These are phyloP conservation scores for Arabis alpina DNA, from an alignment of 345 rosid species.

Conservation along the genomic window DNA sequence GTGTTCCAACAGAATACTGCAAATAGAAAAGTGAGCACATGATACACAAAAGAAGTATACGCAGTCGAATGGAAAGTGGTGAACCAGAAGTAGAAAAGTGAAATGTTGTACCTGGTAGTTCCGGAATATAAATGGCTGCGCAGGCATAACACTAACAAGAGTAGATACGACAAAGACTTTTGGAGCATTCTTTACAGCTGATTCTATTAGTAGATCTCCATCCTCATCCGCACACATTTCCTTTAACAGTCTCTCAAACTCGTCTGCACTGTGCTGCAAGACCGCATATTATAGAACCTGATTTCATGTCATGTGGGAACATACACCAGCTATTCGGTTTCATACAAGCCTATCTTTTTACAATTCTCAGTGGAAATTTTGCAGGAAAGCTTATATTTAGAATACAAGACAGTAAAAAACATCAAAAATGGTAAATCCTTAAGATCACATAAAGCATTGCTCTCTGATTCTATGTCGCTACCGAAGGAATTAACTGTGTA, in stretches of 20 bases:
- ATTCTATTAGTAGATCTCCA: conserved; percentile 92
- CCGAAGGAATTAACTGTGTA: conserved; percentile 8
- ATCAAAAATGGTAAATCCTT: neutral
- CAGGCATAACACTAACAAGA: conserved; percentile 92
- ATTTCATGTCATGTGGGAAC: conserved; percentile 31
- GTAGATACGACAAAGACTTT: conserved; percentile 96
- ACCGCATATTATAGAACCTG: conserved; percentile 44
- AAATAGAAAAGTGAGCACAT: conserved; percentile 34
- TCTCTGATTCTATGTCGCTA: conserved; percentile 19
- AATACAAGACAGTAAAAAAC: conserved; percentile 17
- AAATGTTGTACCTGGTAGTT: conserved; percentile 80
- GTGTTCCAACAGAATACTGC: conserved; percentile 95
- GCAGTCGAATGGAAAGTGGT: conserved; percentile 5
- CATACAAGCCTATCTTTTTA: conserved; percentile 3
- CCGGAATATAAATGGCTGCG: conserved; percentile 94
- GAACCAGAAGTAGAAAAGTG: conserved; percentile 17
- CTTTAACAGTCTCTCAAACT: conserved; percentile 91
- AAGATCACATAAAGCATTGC: neutral
- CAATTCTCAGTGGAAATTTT: neutral
- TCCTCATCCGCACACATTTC: conserved; percentile 99
- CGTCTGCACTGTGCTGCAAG: conserved; percentile 99
- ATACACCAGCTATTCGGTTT: conserved; percentile 8
- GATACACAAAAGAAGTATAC: neutral
- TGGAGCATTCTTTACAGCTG: conserved; percentile 86
- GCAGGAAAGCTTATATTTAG: neutral